phyloP scores from a whole-genome alignment of 2,329 filamentous ascomycete species.

The Xylaria sp. region DNA sequence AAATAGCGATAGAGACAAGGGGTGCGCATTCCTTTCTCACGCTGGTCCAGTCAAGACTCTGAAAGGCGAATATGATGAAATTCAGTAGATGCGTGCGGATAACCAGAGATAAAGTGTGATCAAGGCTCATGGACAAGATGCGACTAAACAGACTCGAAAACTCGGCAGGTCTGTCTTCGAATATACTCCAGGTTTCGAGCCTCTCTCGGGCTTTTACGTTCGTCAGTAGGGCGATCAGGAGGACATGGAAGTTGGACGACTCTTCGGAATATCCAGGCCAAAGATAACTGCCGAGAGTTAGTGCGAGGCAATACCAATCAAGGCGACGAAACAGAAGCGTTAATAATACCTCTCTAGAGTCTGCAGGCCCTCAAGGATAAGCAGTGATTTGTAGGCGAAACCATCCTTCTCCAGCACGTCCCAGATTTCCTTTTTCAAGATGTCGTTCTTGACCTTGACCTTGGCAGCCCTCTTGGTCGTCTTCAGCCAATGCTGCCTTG shows the following conservation, averaged over 20 bases:
- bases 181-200: constrained; percentile 86
- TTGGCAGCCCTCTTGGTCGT: constrained; percentile 68
- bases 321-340: neutral
- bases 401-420: constrained; percentile 83
- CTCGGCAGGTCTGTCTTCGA: constrained; percentile 79
- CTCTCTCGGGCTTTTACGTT: constrained; percentile 91
- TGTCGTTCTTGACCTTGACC: constrained; percentile 81
- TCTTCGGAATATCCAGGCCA: constrained; percentile 94
- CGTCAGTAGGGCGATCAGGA: constrained; percentile 85
- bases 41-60: constrained; percentile 87
- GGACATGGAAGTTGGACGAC: constrained; percentile 89
- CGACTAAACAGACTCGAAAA: constrained; percentile 93
- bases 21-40: constrained; percentile 97
- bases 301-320: constrained; percentile 6
- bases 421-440: constrained; percentile 90
- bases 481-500: constrained; percentile 86
- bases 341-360: constrained; percentile 72
- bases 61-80: constrained; percentile 91
- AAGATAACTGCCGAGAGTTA: constrained; percentile 69
- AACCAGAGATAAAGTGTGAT: constrained; percentile 71
- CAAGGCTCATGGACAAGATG: constrained; percentile 85
- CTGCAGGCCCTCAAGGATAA: constrained; percentile 90
- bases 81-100: constrained; percentile 86
- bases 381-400: constrained; percentile 80
- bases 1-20: constrained; percentile 92